Evolutionary conservation across 2,329 filamentous ascomycete genomes (phyloP), one percentile per base, ranked within the genome.

Genomic region (Pseudocercospora cruenta): DNA sequence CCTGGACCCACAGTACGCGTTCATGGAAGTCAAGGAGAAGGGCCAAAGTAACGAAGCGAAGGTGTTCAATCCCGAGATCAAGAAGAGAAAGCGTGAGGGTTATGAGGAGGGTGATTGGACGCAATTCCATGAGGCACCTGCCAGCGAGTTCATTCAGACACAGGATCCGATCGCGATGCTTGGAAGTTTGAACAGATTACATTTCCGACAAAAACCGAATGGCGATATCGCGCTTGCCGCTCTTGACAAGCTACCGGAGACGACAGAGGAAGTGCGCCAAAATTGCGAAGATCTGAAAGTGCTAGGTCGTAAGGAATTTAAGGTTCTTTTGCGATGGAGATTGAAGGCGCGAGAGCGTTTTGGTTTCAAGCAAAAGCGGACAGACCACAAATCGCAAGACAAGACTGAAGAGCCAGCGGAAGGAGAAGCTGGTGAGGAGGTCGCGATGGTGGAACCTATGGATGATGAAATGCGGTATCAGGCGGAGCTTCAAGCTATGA

Each of bases 21-120:
- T 99, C 75, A 94, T 94, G 33, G 95, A 99, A 78, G 83, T 97
- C n/a, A 84, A 90, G 33, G 92, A 91, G 64, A 88, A 91, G 1
- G 91, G 90, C 0, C 93, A 93, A 1, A 99, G 98, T 79, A 96
- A 98, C 72, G 95, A 99, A 78, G 95, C 95, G 45, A 97, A 96
- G 78, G 95, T 99, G 1, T 99, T 94, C 84, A 97, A 99, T 71
- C 95, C 95, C 0, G 95, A 99, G 77, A 85, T 92, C 76, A 99
- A 98, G 86, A 99, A 97, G 87, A 85, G 95, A 65, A 98, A 97
- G 87, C 86, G 95, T 83, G 94, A 96, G 53, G 95, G 95, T 84
- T 99, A 99, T 71, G 94, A 98, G 71, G 95, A 99, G 79, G 94
- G 93, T 39, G 93, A 99, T 71, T 97, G 90, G 79, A 94, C 89